Evolutionary conservation across 176 grass and related monocot genomes (phyloP).

Genomic region (Zoysia japonica): DNA sequence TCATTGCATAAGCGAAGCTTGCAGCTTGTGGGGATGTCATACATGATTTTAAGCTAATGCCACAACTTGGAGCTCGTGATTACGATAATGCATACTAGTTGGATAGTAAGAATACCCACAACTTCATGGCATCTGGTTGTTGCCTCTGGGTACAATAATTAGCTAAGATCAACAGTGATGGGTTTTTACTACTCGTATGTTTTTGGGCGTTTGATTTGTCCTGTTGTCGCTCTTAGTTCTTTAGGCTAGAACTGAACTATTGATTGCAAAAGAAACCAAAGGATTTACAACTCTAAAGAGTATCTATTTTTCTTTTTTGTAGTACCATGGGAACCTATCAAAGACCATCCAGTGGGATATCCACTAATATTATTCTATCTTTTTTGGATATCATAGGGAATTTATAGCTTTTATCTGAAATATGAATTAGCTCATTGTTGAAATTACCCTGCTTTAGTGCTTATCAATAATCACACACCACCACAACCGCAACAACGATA

Average conservation of each 20-base stretch:
- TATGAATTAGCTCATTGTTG: background rate
- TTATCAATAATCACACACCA: background rate
- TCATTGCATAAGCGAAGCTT: background rate
- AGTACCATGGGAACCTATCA: background rate
- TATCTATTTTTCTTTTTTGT: too few relatives aligned
- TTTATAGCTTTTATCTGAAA: background rate
- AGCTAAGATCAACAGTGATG: background rate
- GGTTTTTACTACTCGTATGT: background rate
- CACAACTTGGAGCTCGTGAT: background rate
- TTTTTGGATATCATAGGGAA: background rate
- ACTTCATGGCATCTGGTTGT: background rate
- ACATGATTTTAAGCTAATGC: background rate
- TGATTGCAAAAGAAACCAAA: constrained; percentile 12
- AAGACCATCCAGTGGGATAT: constrained; percentile 1
- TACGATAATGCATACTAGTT: background rate
- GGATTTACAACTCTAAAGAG: background rate
- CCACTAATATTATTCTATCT: constrained; percentile 3
- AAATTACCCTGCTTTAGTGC: background rate
- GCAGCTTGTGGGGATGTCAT: background rate
- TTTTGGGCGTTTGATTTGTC: background rate
- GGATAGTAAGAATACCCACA: too few relatives aligned
- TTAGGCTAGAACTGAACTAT: constrained; percentile 6
- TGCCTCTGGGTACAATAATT: background rate
- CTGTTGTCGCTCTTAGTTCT: constrained; percentile 9
- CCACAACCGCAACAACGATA: background rate